Percentiles rank a stretch among this genome's conserved stretches.
These are phyloP conservation scores for Lagenaria siceraria DNA, from an alignment of 306 rosid species.

Conservation along the genomic window DNA sequence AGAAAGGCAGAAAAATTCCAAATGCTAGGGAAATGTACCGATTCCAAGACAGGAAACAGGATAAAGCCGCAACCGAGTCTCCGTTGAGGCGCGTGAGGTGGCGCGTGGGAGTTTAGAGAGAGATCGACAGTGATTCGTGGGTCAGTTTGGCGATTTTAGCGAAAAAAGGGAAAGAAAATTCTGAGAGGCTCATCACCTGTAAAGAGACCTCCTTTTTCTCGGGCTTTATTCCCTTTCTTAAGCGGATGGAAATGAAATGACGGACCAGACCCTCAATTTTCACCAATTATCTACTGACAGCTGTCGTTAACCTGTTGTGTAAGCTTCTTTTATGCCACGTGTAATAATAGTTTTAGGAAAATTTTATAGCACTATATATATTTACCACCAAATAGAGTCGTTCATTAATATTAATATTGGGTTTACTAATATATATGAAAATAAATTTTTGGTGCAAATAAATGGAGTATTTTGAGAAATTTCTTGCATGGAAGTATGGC, in stretches of 20 bases:
- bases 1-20: neutral
- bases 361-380: too few relatives aligned
- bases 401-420: too few relatives aligned
- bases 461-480: too few relatives aligned
- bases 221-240: neutral
- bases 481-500: too few relatives aligned
- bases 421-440: too few relatives aligned
- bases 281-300: neutral
- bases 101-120: constrained; percentile 24
- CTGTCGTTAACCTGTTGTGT: neutral
- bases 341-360: neutral
- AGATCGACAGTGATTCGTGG: constrained; percentile 2
- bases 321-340: neutral
- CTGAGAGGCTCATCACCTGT: constrained; percentile 21
- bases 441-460: too few relatives aligned
- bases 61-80: constrained; percentile 14
- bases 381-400: too few relatives aligned
- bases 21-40: neutral
- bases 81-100: constrained; percentile 24
- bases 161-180: neutral
- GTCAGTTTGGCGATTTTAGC: neutral
- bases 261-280: neutral
- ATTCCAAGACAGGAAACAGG: constrained; percentile 24
- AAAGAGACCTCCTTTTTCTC: constrained; percentile 14
- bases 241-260: neutral